Evolutionary conservation across 2,329 filamentous ascomycete species (phyloP).

Genomic region (Xylariaceae sp.): DNA sequence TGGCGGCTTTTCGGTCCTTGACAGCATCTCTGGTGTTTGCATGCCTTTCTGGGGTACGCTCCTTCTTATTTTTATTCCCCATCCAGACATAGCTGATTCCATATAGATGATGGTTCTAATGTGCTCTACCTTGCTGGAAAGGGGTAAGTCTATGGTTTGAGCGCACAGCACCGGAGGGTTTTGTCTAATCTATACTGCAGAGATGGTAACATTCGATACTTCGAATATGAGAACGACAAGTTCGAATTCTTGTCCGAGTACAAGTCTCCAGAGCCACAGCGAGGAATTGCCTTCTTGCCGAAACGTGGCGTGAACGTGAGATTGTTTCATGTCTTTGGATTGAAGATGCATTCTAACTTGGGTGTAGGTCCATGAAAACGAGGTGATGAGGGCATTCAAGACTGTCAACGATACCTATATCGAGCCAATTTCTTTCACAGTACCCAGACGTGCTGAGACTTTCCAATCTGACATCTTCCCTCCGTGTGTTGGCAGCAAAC

Average conservation of each 20-base stretch:
- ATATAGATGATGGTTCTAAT: conserved; percentile 81
- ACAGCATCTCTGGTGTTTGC: conserved; percentile 95
- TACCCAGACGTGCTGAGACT: conserved; percentile 85
- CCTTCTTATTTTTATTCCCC: neutral
- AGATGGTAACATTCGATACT: conserved; percentile 99
- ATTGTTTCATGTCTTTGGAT: neutral
- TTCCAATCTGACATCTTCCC: conserved; percentile 98
- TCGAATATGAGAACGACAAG: conserved; percentile 97
- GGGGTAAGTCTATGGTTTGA: conserved; percentile 59
- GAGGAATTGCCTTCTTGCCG: conserved; percentile 90
- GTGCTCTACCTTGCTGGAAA: conserved; percentile 96
- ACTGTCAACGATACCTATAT: conserved; percentile 93
- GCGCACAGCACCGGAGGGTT: conserved; percentile 11
- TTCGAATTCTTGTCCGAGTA: conserved; percentile 97
- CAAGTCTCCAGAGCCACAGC: conserved; percentile 93
- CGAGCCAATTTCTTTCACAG: conserved; percentile 96
- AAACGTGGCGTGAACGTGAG: conserved; percentile 88
- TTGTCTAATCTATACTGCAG: conserved; percentile 44
- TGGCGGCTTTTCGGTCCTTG: conserved; percentile 83
- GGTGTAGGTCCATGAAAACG: conserved; percentile 80
- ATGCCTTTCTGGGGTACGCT: conserved; percentile 93
- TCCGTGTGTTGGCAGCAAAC: conserved; percentile 74
- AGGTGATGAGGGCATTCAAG: conserved; percentile 94
- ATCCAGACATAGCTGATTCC: conserved; percentile 22
- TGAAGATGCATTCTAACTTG: conserved; percentile 5